Conservation (phyloP, 164 flowering plant genomes). For the Vitis labrusca region DNA sequence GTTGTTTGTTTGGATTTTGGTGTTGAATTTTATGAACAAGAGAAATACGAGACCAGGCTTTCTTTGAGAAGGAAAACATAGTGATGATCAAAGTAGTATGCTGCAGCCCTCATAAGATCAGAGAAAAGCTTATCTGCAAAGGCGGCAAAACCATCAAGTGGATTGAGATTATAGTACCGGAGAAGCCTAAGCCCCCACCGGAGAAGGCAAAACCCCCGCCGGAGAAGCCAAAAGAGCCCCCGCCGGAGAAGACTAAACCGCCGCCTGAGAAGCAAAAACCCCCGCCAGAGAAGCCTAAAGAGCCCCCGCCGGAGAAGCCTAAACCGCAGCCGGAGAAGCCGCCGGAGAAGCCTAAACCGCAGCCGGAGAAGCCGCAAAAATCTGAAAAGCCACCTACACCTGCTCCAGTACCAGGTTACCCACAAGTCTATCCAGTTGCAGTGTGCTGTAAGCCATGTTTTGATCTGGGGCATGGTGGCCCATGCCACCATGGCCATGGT, state of each 20-base stretch:
- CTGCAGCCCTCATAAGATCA: conserved; percentile 54
- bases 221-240: conserved; percentile 16
- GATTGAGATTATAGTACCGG: conserved; percentile 42
- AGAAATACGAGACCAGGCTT: conserved; percentile 66
- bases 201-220: conserved; percentile 5
- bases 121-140: conserved; percentile 47
- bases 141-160: conserved; percentile 45
- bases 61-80: conserved; percentile 47
- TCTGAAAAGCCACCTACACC: neutral
- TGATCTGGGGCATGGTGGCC: no score
- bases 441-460: no score
- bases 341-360: neutral
- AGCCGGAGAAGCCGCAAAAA: neutral
- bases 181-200: conserved; percentile 17
- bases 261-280: conserved; percentile 6
- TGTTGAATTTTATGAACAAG: conserved; percentile 22
- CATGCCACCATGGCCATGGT: no score
- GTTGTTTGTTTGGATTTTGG: neutral
- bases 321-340: neutral
- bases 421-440: neutral
- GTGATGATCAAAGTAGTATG: conserved; percentile 56
- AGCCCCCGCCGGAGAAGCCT: neutral
- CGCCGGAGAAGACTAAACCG: conserved; percentile 13
- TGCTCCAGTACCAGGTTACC: conserved; percentile 1
- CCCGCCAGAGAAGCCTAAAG: conserved; percentile 14